Conservation (phyloP, 164 flowering plant genomes). For the Hamamelis virginiana region DNA sequence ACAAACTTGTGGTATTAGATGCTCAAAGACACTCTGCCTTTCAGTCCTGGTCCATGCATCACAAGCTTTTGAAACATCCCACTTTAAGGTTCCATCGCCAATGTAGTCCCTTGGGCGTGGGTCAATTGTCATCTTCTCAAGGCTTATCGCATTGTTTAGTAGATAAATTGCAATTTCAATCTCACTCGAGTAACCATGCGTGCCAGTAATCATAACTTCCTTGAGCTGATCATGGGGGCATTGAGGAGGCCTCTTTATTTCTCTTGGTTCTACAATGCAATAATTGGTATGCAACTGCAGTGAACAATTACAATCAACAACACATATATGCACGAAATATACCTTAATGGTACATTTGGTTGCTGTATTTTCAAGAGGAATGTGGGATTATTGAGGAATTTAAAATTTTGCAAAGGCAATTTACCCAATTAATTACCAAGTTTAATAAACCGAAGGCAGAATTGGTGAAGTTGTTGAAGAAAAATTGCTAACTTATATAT, state of each 20-base stretch:
- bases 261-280: neutral
- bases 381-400: too few species aligned
- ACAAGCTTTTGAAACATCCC: neutral
- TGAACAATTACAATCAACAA: neutral
- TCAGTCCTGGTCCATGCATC: neutral
- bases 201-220: slow-evolving; percentile 1
- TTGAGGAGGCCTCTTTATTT: neutral
- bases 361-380: too few species aligned
- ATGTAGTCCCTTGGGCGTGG: neutral
- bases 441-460: too few species aligned
- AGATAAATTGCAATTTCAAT: slow-evolving; percentile 1
- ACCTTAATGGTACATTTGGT: too few species aligned
- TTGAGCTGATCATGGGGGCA: slow-evolving; percentile 11
- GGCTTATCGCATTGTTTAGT: neutral
- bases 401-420: too few species aligned
- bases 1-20: slow-evolving; percentile 1
- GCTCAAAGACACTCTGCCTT: neutral
- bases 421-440: too few species aligned
- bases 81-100: slow-evolving; percentile 6
- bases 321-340: neutral
- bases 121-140: slow-evolving; percentile 3
- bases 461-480: too few species aligned
- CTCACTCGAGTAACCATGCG: neutral
- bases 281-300: neutral
- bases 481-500: too few species aligned